Conservation (phyloP, 441 rosid species). For the Metrosideros polymorpha region DNA sequence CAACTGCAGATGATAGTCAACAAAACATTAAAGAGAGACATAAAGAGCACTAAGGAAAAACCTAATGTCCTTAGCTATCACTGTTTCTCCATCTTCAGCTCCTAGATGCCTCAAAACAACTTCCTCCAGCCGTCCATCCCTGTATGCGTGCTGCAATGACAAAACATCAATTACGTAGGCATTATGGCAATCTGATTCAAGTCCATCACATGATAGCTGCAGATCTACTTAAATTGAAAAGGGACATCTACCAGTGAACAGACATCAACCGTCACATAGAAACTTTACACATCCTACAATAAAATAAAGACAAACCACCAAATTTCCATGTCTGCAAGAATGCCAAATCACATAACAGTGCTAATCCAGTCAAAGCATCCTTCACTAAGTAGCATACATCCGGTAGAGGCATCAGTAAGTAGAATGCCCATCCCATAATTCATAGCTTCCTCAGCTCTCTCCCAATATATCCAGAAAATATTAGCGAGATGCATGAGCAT, state of each 20-base stretch:
- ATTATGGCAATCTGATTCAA: neutral
- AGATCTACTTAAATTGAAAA: neutral
- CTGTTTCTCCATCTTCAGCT: constrained; percentile 51
- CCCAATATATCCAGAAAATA: neutral
- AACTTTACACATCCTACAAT: neutral
- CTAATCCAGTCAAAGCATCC: neutral
- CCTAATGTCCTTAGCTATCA: constrained; percentile 65
- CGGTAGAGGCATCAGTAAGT: neutral
- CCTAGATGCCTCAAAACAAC: constrained; percentile 59
- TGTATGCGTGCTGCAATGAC: constrained; percentile 59
- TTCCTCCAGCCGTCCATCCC: constrained; percentile 74
- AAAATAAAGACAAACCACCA: neutral
- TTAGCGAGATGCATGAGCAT: neutral
- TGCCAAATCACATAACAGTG: neutral
- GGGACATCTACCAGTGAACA: neutral
- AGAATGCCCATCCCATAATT: neutral
- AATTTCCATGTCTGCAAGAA: neutral
- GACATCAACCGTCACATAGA: neutral
- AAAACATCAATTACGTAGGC: neutral
- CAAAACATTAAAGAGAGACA: neutral
- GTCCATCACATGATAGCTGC: neutral
- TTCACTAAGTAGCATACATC: neutral
- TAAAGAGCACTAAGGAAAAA: neutral
- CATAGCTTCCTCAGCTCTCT: neutral
- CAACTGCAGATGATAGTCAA: neutral